phyloP scores from a whole-genome alignment of 805 yeast genomes.

The Saturnispora galanensis region DNA sequence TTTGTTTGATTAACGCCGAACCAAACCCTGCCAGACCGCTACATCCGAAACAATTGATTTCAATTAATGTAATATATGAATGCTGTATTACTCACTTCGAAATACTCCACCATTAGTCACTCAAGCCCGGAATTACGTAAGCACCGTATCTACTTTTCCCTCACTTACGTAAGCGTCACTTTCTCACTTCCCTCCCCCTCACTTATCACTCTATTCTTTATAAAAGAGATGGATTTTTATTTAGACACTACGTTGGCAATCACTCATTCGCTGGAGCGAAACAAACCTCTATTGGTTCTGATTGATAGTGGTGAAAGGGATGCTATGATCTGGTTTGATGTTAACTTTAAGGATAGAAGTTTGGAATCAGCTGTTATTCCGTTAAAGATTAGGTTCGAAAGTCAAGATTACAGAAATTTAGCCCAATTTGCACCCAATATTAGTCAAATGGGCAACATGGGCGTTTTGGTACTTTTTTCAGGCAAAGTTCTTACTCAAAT shows the following conservation, averaged over 20 bases:
- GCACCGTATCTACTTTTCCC: no score
- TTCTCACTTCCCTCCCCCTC: background rate
- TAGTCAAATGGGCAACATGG: slow-evolving; percentile 36
- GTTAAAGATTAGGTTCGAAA: slow-evolving; percentile 31
- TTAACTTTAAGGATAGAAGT: background rate
- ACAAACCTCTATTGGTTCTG: slow-evolving; percentile 33
- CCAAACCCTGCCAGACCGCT: no score
- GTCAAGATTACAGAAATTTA: slow-evolving; percentile 38
- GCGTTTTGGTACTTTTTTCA: slow-evolving; percentile 43
- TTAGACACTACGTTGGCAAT: slow-evolving; percentile 29
- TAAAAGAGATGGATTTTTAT: slow-evolving; percentile 8
- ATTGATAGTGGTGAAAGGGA: slow-evolving; percentile 22
- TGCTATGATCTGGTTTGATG: slow-evolving; percentile 4
- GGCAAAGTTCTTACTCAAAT: slow-evolving; percentile 22
- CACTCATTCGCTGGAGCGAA: slow-evolving; percentile 26
- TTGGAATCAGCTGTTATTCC: slow-evolving; percentile 24
- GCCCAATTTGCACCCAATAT: slow-evolving; percentile 43
- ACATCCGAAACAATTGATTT: no score
- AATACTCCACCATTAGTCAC: no score
- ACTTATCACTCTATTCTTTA: background rate
- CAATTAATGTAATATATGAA: no score
- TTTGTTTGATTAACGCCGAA: no score
- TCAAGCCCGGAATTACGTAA: no score
- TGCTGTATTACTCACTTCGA: no score
- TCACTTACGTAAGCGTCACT: background rate